phyloP scores from a whole-genome alignment of 371 early-diverging fungal species.

The Mucor sp. region DNA sequence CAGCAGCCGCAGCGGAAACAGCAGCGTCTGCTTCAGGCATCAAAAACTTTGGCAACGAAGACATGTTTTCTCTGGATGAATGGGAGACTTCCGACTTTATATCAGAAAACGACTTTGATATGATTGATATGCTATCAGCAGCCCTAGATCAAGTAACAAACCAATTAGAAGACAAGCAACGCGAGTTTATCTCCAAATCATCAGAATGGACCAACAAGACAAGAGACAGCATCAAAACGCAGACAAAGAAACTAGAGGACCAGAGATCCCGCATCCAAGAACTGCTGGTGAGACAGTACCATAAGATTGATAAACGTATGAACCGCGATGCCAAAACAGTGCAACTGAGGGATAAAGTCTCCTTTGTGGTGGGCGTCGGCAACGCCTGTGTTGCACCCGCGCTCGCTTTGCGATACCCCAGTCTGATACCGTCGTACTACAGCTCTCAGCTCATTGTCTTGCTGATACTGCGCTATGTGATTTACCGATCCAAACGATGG shows the following conservation, averaged over 20 bases:
- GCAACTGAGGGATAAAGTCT: conserved; percentile 64
- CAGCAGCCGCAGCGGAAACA: background rate
- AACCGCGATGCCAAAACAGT: conserved; percentile 57
- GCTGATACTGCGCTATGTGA: conserved; percentile 54
- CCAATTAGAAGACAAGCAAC: conserved; percentile 46
- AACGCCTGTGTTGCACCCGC: conserved; percentile 70
- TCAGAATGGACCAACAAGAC: conserved; percentile 49
- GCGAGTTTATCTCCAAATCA: conserved; percentile 39
- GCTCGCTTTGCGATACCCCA: conserved; percentile 56
- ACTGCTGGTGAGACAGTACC: conserved; percentile 31
- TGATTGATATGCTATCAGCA: conserved; percentile 41
- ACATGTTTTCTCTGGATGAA: conserved; percentile 20
- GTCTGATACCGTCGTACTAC: conserved; percentile 61
- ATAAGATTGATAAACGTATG: conserved; percentile 41
- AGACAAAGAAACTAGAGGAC: conserved; percentile 43
- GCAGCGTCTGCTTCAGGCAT: background rate
- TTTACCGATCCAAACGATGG: conserved; percentile 64
- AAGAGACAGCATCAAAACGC: conserved; percentile 31
- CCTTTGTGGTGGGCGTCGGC: conserved; percentile 74
- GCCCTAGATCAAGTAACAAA: conserved; percentile 50
- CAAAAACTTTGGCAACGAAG: conserved; percentile 3
- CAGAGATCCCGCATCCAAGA: conserved; percentile 32
- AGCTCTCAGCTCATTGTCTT: conserved; percentile 53
- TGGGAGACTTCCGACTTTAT: conserved; percentile 21
- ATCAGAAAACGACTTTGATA: conserved; percentile 38